Percentiles rank a stretch among this genome's conserved stretches.
Conservation (phyloP, 305 asterid genomes). For the Solanum hybrid region DNA sequence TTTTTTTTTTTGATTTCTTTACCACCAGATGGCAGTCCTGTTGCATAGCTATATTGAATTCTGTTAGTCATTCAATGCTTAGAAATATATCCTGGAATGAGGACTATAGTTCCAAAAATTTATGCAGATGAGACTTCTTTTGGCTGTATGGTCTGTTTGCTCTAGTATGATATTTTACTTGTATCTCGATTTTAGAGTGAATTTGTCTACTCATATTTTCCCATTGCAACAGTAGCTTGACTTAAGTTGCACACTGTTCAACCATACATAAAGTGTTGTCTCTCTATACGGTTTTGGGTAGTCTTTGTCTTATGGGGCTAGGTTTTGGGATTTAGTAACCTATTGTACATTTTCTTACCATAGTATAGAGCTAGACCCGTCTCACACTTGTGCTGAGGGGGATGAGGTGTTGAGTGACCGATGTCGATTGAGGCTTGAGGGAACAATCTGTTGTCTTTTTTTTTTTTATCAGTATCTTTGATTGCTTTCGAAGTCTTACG, state of each 20-base stretch:
- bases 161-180: neutral
- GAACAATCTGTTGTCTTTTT: neutral
- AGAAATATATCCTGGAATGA: neutral
- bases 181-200: neutral
- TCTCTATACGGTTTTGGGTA: neutral
- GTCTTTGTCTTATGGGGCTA: neutral
- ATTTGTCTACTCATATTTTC: neutral
- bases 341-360: neutral
- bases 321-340: neutral
- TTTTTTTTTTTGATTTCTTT: conserved; percentile 14
- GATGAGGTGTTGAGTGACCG: neutral
- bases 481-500: neutral
- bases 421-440: neutral
- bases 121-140: neutral
- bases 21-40: neutral
- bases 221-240: neutral
- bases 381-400: neutral
- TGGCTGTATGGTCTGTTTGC: neutral
- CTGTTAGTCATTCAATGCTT: neutral
- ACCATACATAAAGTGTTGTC: neutral
- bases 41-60: neutral
- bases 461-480: neutral
- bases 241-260: neutral
- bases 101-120: neutral
- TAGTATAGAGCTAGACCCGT: neutral